Conservation (phyloP, 139 green algal genomes). For the Tetradesmus lagerheimii region DNA sequence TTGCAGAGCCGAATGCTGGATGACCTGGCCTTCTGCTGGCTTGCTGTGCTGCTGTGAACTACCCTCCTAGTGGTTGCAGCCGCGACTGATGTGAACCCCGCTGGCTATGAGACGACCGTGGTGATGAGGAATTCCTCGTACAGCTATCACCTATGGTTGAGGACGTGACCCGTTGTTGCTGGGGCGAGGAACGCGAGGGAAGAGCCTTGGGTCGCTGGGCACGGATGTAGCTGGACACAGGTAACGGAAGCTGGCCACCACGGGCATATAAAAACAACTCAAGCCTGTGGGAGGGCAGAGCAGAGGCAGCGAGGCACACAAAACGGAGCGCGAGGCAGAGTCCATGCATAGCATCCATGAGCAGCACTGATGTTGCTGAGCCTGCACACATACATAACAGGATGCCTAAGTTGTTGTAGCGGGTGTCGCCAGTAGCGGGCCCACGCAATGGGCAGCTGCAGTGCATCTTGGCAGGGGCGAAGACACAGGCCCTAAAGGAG, state of each 20-base stretch:
- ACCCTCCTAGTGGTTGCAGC: background rate
- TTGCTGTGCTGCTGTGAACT: background rate
- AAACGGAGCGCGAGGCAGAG: background rate
- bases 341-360: background rate
- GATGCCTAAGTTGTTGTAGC: background rate
- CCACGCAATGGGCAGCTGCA: background rate
- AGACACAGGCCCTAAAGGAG: background rate
- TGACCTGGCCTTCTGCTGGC: background rate
- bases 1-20: background rate
- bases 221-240: no score
- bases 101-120: background rate
- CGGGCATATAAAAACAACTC: no score
- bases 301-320: background rate
- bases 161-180: background rate
- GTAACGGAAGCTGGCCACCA: background rate
- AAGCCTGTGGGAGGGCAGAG: background rate
- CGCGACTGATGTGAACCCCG: background rate
- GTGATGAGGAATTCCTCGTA: background rate
- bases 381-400: background rate
- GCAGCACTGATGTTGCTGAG: background rate
- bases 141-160: no score
- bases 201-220: background rate
- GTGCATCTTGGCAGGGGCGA: background rate
- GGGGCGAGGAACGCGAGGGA: background rate
- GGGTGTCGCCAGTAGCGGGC: background rate